Evolutionary conservation across 805 yeast species (phyloP).

Genomic region (Metschnikowia colocasiae): DNA sequence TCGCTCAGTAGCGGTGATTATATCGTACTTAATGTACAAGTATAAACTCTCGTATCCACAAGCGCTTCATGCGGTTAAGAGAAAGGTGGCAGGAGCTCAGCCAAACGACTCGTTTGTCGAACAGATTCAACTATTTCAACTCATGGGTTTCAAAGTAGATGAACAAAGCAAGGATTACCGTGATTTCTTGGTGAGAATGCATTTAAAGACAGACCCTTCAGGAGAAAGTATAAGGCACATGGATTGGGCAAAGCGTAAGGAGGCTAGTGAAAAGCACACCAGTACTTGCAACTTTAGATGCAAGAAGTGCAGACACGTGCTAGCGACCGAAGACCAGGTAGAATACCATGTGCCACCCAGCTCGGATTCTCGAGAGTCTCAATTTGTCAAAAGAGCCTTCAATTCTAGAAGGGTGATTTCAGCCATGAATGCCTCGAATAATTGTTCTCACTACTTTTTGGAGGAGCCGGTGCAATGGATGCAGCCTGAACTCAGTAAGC

Average conservation of each 20-base stretch:
- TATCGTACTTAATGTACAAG: slow-evolving; percentile 49
- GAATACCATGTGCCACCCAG: slow-evolving; percentile 67
- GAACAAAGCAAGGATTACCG: slow-evolving; percentile 22
- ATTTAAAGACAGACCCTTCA: slow-evolving; percentile 18
- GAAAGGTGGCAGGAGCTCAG: slow-evolving; percentile 55
- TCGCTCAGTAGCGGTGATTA: slow-evolving; percentile 44
- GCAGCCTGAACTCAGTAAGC: slow-evolving; percentile 69
- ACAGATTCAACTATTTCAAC: slow-evolving; percentile 64
- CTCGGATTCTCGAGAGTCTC: slow-evolving; percentile 59
- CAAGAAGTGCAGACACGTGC: slow-evolving; percentile 69
- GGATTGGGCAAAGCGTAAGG: slow-evolving; percentile 11
- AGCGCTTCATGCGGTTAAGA: slow-evolving; percentile 71
- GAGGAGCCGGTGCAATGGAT: slow-evolving; percentile 89
- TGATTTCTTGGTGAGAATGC: slow-evolving; percentile 24
- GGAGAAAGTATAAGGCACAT: slow-evolving; percentile 13
- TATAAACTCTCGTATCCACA: slow-evolving; percentile 54
- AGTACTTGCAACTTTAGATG: slow-evolving; percentile 53
- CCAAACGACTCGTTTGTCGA: slow-evolving; percentile 75
- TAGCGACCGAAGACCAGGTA: slow-evolving; percentile 62
- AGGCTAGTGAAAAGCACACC: slow-evolving; percentile 4
- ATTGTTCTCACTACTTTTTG: slow-evolving; percentile 80
- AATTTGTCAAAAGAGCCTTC: slow-evolving; percentile 61
- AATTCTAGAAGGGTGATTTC: slow-evolving; percentile 58
- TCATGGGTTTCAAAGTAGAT: slow-evolving; percentile 29
- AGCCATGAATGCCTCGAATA: slow-evolving; percentile 50